Base-by-base conservation (phyloP, 768 basidiomycete species). In the Mrakia hoshinonis region DNA sequence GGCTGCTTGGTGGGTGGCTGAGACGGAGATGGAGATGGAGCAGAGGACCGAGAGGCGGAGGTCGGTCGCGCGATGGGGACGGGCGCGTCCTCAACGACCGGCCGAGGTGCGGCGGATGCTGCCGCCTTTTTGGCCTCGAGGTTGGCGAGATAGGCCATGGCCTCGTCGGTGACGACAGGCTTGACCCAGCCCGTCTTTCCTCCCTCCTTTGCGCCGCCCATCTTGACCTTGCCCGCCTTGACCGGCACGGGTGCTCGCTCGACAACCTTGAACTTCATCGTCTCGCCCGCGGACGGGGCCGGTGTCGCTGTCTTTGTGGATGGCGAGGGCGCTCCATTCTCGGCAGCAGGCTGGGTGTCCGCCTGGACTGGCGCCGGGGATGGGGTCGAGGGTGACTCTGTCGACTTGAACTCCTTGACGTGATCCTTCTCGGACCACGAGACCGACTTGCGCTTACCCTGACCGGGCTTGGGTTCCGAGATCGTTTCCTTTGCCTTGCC, bases 341-440 rank as follows among this genome's bases (percentile, higher is more conserved):
- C 15, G 5, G 46, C 62, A 24, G 43, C 26, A 29, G 48, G 46
- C 20, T 49, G 48, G 13, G 46, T 34, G 15, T 22, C 2, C 31
- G 46, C 48, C 46, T 26, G 5, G 1, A 31, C 20, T n/a, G 46
- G 7, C 24, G 36, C 31, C 26, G 38, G 31, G 4, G 61, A 9
- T 7, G 49, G 47, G 20, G 61, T 20, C 13, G 31, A 24, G 38
- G 60, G 26, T 12, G 69, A 49, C 49, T 70, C 69, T 6, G 47
- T 48, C 2, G 31, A 26, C 24, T 52, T 31, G 36, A 70, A 70
- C 60, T 72, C 70, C 36, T 72, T 66, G 58, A 72, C 55, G 13
- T 72, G 70, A 55, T 66, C 51, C 5, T 43, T 54, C 48, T 72
- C 70, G 4, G 70, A 67, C 70, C 70, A 72, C 38, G 64, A 47